phyloP scores from a whole-genome alignment of 352 stramenopile species.

The Aphanomyces invadans region DNA sequence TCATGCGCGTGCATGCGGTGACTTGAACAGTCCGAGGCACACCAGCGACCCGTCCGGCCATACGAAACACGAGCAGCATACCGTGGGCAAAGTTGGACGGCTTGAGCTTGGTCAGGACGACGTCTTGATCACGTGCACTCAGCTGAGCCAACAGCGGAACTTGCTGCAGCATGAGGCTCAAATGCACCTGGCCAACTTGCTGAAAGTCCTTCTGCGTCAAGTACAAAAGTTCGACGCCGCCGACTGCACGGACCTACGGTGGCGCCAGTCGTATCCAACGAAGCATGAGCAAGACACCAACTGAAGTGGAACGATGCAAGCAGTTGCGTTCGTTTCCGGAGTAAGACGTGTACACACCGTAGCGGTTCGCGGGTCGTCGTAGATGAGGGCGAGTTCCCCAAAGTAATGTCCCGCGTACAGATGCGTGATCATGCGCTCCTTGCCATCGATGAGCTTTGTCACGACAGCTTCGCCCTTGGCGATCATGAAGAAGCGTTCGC shows the following conservation, averaged over 20 bases:
- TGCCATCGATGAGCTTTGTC: conserved; percentile 61
- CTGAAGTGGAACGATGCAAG: no score
- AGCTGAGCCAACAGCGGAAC: conserved; percentile 67
- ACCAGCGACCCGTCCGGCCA: no score
- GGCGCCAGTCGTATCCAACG: no score
- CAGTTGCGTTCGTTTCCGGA: no score
- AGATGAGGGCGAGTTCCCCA: conserved; percentile 88
- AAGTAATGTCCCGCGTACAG: conserved; percentile 90
- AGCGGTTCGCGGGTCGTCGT: conserved; percentile 81
- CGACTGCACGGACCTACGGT: conserved; percentile 40
- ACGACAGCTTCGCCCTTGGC: conserved; percentile 80
- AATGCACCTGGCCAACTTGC: conserved; percentile 75
- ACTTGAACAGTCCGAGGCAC: no score
- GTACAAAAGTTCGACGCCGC: conserved; percentile 75
- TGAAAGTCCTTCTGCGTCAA: conserved; percentile 83
- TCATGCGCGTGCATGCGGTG: background rate
- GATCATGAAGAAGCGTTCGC: conserved; percentile 87
- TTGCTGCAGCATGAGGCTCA: conserved; percentile 84
- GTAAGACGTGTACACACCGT: no score
- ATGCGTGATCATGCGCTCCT: conserved; percentile 83
- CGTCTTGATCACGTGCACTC: conserved; percentile 66
- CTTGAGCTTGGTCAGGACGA: conserved; percentile 69
- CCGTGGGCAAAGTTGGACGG: conserved; percentile 70
- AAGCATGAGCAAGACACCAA: no score
- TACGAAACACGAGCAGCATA: background rate